Base-by-base conservation (phyloP, 805 yeast species). In the Ogataea corticis region DNA sequence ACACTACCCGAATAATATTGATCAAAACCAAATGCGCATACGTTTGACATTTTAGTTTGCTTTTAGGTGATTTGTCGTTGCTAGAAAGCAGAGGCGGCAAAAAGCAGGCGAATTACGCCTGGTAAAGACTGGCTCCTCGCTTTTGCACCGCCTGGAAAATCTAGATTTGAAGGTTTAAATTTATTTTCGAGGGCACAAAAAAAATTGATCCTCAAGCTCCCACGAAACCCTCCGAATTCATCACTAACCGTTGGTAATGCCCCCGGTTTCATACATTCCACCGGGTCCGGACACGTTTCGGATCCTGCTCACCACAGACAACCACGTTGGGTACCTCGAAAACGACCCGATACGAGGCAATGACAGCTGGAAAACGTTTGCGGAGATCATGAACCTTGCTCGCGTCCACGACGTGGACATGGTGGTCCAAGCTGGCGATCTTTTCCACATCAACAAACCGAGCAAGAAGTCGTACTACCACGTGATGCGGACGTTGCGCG, bases 301-400 rank as follows among this genome's bases (percentile, higher is more conserved):
- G 18, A 77, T 94, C 15, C 77, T 94, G 27, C 67, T 94, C 27
- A 89, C 99, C 2, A 90, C 98, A 1, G 99, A 94, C 60, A 94
- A 94, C 61, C 99, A 94, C 71, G 96, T 94, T 15, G 99, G 99
- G 1, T 91, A 83, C 62, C 81, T 82, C 48, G 99, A 94, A 61
- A 78, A 77, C 31, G 98, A 94, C 62, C 91, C 96, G 1, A 82
- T 92, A 4, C 75, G 95, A 14, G 96, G 97, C 1, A 85, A 86
- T 56, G 99, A 94, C 59, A 79, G 95, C 0, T 87, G 96, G 87
- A 75, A 67, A 46, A 87, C 96, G 0, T 92, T 94, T 57, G 80
- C 86, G 44, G 99, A 94, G 64, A 80, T 89, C 48, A 77, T 89
- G 77, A 65, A 66, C 50, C 61, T 90, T 2, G 97, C 96, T 7